Conservation (phyloP, 495 filamentous ascomycete species). For the Letharia lupina region DNA sequence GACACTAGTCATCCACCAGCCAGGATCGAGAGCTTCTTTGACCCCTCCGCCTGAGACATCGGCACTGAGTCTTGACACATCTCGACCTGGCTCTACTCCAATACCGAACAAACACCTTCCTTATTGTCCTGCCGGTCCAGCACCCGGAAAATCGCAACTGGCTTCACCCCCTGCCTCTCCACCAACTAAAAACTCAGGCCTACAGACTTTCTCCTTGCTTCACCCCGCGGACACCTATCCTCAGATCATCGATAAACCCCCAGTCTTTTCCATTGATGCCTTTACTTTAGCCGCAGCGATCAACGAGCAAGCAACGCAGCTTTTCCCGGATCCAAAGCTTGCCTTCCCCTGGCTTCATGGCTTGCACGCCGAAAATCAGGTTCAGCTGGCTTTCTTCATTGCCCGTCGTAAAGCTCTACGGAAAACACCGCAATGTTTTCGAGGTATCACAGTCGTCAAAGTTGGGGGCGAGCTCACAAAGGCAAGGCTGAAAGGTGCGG, state of each 20-base stretch:
- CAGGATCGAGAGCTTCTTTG: conserved; percentile 36
- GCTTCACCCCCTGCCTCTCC: conserved; percentile 62
- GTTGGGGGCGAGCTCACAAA: conserved; percentile 67
- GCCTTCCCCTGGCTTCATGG: conserved; percentile 99
- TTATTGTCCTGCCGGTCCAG: conserved; percentile 69
- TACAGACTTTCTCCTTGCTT: conserved; percentile 57
- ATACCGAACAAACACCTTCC: conserved; percentile 90
- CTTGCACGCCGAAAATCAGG: conserved; percentile 77
- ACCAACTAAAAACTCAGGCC: conserved; percentile 41
- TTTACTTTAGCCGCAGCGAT: conserved; percentile 60
- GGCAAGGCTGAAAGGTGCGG: conserved; percentile 78
- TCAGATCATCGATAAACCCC: conserved; percentile 47
- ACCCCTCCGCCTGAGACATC: conserved; percentile 41
- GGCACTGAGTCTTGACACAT: conserved; percentile 34
- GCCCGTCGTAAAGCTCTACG: conserved; percentile 62
- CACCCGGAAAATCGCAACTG: conserved; percentile 44
- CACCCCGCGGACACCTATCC: conserved; percentile 61
- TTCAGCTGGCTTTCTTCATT: conserved; percentile 84
- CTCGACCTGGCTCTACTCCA: conserved; percentile 39
- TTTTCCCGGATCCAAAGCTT: conserved; percentile 69
- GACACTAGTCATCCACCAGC: conserved; percentile 44
- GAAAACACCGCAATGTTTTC: conserved; percentile 68
- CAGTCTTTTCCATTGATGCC: conserved; percentile 66
- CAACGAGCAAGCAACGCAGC: conserved; percentile 63
- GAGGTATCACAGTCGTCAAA: conserved; percentile 81